Base-by-base conservation (phyloP, 192 early-diverging fungal genomes). In the Fimicolochytrium jonesii region DNA sequence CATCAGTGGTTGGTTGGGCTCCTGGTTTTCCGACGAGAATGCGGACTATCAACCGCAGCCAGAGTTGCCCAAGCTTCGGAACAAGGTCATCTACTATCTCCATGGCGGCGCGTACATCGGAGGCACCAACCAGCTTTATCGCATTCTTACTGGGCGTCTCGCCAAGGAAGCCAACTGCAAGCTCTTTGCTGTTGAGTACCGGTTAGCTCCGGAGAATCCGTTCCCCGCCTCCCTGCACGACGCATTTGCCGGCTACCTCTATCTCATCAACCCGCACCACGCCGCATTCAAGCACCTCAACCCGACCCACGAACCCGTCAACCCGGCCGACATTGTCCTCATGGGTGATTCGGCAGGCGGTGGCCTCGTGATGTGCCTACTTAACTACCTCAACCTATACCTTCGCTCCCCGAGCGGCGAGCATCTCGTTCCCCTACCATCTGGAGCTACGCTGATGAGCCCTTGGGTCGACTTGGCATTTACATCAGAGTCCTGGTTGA, bases 191-290 rank as follows among this genome's bases (percentile, higher is more conserved):
- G 13, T 70, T 9, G 56, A 76, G 37, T 77, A 79, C 55, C 46
- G 78, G 28, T 58, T 79, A n/a, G 71, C 75, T 18, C 74, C 75
- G 3, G 78, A 79, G 45, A 22, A 30, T 41, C 66, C 75, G 5
- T 79, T 79, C 45, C 75, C 75, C n/a, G 69, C 70, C 6, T 68
- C 67, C 11, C 43, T 79, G 20, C 78, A 79, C 45, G 78, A 79
- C 56, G 66, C 67, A 34, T 61, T 77, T 44, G 74, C 78, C 20
- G 74, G 66, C 2, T 79, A 72, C 56, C 45, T 76, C 17, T 79
- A 71, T 52, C 57, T 79, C 3, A 64, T 59, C 23, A 59, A 75
- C 36, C 78, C 78, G 5, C 13, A 28, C 49, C 58, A 79, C 62
- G 39, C 66, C 23, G 61, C 70, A 6, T 79, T 79, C 62, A 23